A percentile compares a stretch with the other conserved stretches of the same genome.
These are phyloP conservation scores for Cordia subcordata DNA, from an alignment of 257 asterid species.

Conservation along the genomic window DNA sequence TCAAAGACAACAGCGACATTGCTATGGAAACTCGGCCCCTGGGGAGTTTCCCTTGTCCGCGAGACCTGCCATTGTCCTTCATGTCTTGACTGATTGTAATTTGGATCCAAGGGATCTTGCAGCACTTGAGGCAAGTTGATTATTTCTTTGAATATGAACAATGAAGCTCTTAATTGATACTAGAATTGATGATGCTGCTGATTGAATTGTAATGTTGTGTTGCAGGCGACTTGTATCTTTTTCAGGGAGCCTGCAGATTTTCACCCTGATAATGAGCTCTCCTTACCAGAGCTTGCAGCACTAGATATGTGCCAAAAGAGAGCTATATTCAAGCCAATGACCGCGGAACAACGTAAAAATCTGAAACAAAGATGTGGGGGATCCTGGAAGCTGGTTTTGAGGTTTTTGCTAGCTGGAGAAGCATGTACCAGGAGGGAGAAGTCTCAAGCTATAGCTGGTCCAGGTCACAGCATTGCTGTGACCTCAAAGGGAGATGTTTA, in stretches of 20 bases:
- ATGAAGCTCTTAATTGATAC: conserved; percentile 3
- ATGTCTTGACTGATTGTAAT: conserved; percentile 65
- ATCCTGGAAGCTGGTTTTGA: conserved; percentile 75
- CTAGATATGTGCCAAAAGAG: conserved; percentile 82
- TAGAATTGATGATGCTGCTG: conserved; percentile 62
- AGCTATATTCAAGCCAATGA: conserved; percentile 71
- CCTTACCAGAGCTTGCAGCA: conserved; percentile 82
- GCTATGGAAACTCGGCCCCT: conserved; percentile 57
- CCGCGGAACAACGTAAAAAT: conserved; percentile 34
- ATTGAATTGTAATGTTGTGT: conserved; percentile 21
- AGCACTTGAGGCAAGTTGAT: conserved; percentile 70
- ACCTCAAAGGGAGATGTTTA: conserved; percentile 63
- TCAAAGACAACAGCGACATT: conserved; percentile 59
- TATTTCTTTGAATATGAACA: conserved; percentile 6
- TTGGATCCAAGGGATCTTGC: conserved; percentile 75
- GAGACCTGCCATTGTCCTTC: conserved; percentile 72
- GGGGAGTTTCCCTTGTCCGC: conserved; percentile 87
- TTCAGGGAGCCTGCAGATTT: conserved; percentile 68
- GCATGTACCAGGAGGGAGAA: conserved; percentile 68
- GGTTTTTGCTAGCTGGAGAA: conserved; percentile 79
- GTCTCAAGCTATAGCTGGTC: conserved; percentile 83
- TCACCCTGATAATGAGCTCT: conserved; percentile 64
- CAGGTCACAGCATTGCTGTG: conserved; percentile 78
- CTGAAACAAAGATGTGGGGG: conserved; percentile 69
- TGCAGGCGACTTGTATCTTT: conserved; percentile 75